These are phyloP conservation scores for Nothopassalora personata DNA, from an alignment of 2,329 filamentous ascomycete genomes.

Conservation along the genomic window DNA sequence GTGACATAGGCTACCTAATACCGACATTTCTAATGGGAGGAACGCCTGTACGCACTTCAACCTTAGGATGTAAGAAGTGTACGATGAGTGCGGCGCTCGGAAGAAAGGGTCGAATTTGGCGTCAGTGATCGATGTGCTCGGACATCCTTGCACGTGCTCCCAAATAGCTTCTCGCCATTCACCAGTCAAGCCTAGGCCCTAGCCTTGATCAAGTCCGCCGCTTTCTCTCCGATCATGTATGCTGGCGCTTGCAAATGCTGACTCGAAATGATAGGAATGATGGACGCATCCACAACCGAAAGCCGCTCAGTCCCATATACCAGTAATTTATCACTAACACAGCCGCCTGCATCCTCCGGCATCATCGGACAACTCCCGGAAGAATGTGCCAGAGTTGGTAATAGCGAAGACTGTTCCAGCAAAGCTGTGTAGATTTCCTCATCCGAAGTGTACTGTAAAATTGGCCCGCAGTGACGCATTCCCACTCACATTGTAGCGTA, in stretches of 20 bases:
- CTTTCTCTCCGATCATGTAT: constrained; percentile 34
- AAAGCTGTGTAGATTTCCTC: constrained; percentile 14
- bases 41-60: no score
- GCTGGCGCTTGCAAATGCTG: constrained; percentile 25
- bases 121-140: no score
- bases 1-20: no score
- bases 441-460: constrained; percentile 14
- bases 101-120: no score
- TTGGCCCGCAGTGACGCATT: no score
- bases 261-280: constrained; percentile 24
- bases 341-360: constrained; percentile 23
- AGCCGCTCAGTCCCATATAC: constrained; percentile 27
- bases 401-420: constrained; percentile 6
- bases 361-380: constrained; percentile 12
- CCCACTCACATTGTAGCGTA: no score
- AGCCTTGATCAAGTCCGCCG: constrained; percentile 30
- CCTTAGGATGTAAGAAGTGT: no score
- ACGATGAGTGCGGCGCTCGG: no score
- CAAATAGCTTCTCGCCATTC: no score
- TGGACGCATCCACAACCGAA: constrained; percentile 32
- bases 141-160: no score
- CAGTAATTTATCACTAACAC: constrained; percentile 24
- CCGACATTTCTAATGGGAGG: no score
- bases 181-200: constrained; percentile 10
- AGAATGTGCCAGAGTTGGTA: constrained; percentile 26